Conservation (phyloP, 1,139 yeast genomes). For the Yamadazyma diddensiae region DNA sequence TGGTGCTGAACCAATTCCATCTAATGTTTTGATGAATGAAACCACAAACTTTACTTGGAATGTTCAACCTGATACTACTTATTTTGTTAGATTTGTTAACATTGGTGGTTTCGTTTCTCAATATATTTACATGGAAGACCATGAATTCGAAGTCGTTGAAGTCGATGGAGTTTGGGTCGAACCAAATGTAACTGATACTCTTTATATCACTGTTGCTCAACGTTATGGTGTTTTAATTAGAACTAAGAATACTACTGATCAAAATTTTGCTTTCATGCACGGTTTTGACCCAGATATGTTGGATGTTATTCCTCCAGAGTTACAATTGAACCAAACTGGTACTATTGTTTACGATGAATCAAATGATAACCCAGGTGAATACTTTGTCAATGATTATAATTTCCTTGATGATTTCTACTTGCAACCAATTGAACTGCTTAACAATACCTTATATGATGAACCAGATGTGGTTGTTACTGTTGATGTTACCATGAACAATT, state of each 20-base stretch:
- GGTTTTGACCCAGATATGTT: slow-evolving; percentile 64
- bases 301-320: slow-evolving; percentile 55
- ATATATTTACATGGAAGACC: slow-evolving; percentile 65
- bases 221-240: slow-evolving; percentile 61
- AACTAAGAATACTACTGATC: slow-evolving; percentile 44
- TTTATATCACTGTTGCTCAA: slow-evolving; percentile 71
- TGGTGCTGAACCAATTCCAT: slow-evolving; percentile 81
- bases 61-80: slow-evolving; percentile 61
- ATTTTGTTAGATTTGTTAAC: slow-evolving; percentile 60
- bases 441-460: slow-evolving; percentile 44
- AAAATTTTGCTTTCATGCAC: slow-evolving; percentile 62
- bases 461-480: slow-evolving; percentile 60
- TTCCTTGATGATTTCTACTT: slow-evolving; percentile 57
- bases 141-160: slow-evolving; percentile 64
- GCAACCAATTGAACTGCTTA: slow-evolving; percentile 42
- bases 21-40: slow-evolving; percentile 62
- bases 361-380: slow-evolving; percentile 23
- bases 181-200: slow-evolving; percentile 52
- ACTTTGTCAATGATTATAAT: slow-evolving; percentile 23
- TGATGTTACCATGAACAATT: slow-evolving; percentile 62
- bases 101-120: slow-evolving; percentile 74
- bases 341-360: slow-evolving; percentile 48
- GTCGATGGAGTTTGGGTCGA: slow-evolving; percentile 69
- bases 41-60: slow-evolving; percentile 54
- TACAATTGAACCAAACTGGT: slow-evolving; percentile 53